phyloP scores from a whole-genome alignment of 164 flowering plant species.

The Taxillus chinensis region DNA sequence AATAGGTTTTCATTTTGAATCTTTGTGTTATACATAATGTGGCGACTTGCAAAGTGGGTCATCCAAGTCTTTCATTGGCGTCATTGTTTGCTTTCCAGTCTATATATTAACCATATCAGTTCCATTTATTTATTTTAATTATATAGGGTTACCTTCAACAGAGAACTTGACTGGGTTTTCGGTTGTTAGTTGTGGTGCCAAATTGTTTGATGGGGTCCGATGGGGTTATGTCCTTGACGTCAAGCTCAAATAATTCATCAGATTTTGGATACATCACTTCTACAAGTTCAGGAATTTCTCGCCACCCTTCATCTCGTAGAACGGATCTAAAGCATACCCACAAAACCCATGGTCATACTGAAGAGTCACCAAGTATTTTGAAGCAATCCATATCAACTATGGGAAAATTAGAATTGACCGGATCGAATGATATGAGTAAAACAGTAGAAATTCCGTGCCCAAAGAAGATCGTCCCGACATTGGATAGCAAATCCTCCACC shows the following conservation, averaged over 20 bases:
- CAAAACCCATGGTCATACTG: constrained; percentile 10
- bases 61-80: no score
- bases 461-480: constrained; percentile 9
- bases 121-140: no score
- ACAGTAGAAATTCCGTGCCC: constrained; percentile 6
- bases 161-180: no score
- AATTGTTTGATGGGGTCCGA: constrained; percentile 25
- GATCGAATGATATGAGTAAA: constrained; percentile 9
- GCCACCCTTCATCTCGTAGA: constrained; percentile 15
- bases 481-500: constrained; percentile 11
- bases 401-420: constrained; percentile 1
- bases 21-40: no score
- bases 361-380: constrained; percentile 11
- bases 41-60: no score
- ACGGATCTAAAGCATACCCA: constrained; percentile 18
- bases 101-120: no score
- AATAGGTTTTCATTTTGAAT: no score
- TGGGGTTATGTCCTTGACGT: constrained; percentile 17
- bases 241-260: constrained; percentile 16
- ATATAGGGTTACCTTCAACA: no score
- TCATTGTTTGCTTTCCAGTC: no score
- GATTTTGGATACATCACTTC: constrained; percentile 12
- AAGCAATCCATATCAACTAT: constrained; percentile 16
- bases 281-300: constrained; percentile 19
- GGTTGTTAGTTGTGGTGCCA: constrained; percentile 9